Evolutionary conservation across 2,329 filamentous ascomycete genomes (phyloP).

Genomic region (Colletotrichum musicola): DNA sequence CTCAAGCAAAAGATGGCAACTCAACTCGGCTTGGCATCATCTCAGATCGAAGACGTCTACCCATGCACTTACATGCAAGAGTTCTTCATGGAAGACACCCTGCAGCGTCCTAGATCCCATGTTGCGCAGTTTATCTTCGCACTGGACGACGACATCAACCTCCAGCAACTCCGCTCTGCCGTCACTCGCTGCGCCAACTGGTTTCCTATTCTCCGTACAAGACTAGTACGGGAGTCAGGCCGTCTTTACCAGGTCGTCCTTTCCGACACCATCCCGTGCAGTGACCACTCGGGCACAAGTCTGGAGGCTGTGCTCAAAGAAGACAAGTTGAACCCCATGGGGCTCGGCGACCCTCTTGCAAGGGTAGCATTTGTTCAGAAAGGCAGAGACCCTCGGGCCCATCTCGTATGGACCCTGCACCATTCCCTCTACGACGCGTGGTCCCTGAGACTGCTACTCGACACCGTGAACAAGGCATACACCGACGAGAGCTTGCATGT

Average conservation of each 20-base stretch:
- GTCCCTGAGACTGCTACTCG: constrained; percentile 38
- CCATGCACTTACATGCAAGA: constrained; percentile 19
- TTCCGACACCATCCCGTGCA: constrained; percentile 2
- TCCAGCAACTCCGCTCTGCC: not conserved
- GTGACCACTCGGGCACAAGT: not conserved
- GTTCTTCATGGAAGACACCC: constrained; percentile 10
- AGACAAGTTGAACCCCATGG: constrained; percentile 8
- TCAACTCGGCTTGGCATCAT: not conserved
- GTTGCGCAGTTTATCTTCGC: constrained; percentile 23
- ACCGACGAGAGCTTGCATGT: not conserved
- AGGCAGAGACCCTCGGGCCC: not conserved
- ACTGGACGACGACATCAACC: not conserved
- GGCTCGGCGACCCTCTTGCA: constrained; percentile 8
- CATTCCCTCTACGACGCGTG: constrained; percentile 37
- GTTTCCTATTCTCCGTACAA: constrained; percentile 9
- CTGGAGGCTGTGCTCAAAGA: not conserved
- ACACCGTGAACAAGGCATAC: constrained; percentile 37
- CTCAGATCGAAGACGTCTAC: constrained; percentile 6
- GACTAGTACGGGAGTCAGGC: not conserved
- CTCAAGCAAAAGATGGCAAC: not conserved
- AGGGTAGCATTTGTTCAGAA: constrained; percentile 19
- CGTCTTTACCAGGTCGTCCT: constrained; percentile 12
- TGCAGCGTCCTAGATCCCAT: constrained; percentile 11
- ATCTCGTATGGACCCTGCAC: constrained; percentile 34
- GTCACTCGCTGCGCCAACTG: not conserved